phyloP scores from a whole-genome alignment of 2,329 filamentous ascomycete genomes.

The Diaporthe sp. region DNA sequence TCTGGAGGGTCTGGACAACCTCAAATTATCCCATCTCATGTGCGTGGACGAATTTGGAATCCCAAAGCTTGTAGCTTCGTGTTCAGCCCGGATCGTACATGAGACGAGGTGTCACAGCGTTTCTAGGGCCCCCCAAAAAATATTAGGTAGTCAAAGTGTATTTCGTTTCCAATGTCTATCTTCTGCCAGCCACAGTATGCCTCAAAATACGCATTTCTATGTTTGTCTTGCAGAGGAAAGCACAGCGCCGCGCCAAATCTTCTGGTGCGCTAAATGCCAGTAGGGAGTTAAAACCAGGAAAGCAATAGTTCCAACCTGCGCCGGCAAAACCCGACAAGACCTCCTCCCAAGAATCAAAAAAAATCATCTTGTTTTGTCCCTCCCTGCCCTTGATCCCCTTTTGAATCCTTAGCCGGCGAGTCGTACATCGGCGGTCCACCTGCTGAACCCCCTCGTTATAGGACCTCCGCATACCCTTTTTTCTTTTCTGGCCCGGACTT shows the following conservation, averaged over 20 bases:
- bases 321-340: slow-evolving; percentile 24
- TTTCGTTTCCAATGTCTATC: slow-evolving; percentile 38
- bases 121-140: not conserved
- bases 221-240: slow-evolving; percentile 37
- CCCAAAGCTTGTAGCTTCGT: not conserved
- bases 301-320: slow-evolving; percentile 32
- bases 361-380: slow-evolving; percentile 33
- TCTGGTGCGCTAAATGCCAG: slow-evolving; percentile 29
- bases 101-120: not conserved
- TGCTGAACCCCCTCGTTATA: slow-evolving; percentile 6
- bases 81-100: not conserved
- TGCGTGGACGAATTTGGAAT: slow-evolving; percentile 14
- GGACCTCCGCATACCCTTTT: slow-evolving; percentile 16
- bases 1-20: not conserved
- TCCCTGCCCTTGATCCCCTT: slow-evolving; percentile 18
- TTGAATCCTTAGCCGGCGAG: slow-evolving; percentile 25
- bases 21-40: not conserved
- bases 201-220: slow-evolving; percentile 36
- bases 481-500: slow-evolving; percentile 19
- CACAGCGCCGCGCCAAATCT: slow-evolving; percentile 30
- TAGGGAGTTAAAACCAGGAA: slow-evolving; percentile 1
- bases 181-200: slow-evolving; percentile 39
- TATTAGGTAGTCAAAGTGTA: not conserved
- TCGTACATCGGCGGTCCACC: slow-evolving; percentile 20
- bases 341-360: slow-evolving; percentile 14